Conservation (phyloP, 78 protist species). For the Acrasis kona region DNA sequence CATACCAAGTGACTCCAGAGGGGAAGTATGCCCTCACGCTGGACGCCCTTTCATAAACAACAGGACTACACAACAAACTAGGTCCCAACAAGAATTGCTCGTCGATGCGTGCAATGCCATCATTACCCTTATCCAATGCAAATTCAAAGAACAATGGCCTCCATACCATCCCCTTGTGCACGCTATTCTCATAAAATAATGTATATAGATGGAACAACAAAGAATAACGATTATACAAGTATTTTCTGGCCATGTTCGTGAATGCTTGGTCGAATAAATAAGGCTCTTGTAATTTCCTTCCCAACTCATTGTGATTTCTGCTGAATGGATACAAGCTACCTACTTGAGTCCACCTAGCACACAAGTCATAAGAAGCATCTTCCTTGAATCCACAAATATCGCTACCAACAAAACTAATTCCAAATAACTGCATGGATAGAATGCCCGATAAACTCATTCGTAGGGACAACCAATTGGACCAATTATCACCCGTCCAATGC, state of each 20-base stretch:
- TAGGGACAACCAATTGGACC: conserved; percentile 87
- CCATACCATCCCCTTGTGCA: conserved; percentile 66
- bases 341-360: conserved; percentile 90
- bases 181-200: conserved; percentile 40
- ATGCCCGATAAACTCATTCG: conserved; percentile 69
- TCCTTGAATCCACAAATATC: conserved; percentile 97
- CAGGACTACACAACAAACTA: conserved; percentile 50
- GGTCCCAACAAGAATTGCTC: conserved; percentile 48
- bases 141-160: conserved; percentile 67
- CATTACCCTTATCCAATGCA: conserved; percentile 26
- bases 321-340: conserved; percentile 95
- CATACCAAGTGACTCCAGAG: conserved; percentile 18
- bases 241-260: conserved; percentile 18
- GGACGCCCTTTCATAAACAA: conserved; percentile 7
- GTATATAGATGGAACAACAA: conserved; percentile 84
- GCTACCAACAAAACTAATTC: conserved; percentile 83
- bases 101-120: conserved; percentile 1
- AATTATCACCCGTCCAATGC: conserved; percentile 98
- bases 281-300: conserved; percentile 89
- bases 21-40: conserved; percentile 33
- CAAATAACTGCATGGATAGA: conserved; percentile 68
- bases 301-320: conserved; percentile 92
- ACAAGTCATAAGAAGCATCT: conserved; percentile 83
- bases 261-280: conserved; percentile 82
- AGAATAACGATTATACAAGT: conserved; percentile 68